These are phyloP conservation scores for Cercospora sojina DNA, from an alignment of 2,329 filamentous ascomycete genomes.

Conservation along the genomic window DNA sequence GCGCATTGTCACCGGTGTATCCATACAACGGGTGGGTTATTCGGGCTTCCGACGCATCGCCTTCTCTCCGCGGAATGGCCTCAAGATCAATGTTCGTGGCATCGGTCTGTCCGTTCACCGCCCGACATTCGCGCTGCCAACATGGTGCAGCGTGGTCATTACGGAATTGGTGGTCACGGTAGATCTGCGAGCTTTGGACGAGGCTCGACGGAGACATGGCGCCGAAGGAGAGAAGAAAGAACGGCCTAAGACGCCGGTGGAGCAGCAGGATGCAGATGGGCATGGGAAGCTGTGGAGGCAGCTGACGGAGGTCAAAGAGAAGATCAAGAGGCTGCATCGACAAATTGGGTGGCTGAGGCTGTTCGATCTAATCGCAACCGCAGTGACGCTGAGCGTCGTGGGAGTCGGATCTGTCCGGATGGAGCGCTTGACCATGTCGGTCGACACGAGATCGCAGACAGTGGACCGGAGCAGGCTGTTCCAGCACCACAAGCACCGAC, in stretches of 20 bases:
- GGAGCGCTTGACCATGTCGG: conserved; percentile 77
- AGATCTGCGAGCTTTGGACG: conserved; percentile 65
- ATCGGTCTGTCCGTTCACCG: conserved; percentile 85
- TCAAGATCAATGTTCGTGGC: conserved; percentile 85
- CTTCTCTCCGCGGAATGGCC: conserved; percentile 83
- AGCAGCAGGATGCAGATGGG: conserved; percentile 38
- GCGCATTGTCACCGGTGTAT: conserved; percentile 88
- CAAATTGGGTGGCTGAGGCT: conserved; percentile 85
- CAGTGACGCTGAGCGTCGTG: conserved; percentile 71
- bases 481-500: conserved; percentile 68
- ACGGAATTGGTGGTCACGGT: conserved; percentile 82
- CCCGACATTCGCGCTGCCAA: conserved; percentile 94
- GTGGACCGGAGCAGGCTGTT: conserved; percentile 88
- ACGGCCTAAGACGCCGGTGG: conserved; percentile 17
- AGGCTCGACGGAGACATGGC: conserved; percentile 20
- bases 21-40: conserved; percentile 92
- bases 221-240: conserved; percentile 23
- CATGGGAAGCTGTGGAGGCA: conserved; percentile 74
- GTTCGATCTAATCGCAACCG: conserved; percentile 83
- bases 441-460: conserved; percentile 88
- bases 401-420: conserved; percentile 84
- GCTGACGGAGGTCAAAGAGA: conserved; percentile 76
- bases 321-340: conserved; percentile 79
- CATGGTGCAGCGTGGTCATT: conserved; percentile 88
- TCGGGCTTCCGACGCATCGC: conserved; percentile 87